Evolutionary conservation across 106 monocot genomes (phyloP), one percentile per base, ranked within the genome.

Genomic region (Dioscorea dumetorum): DNA sequence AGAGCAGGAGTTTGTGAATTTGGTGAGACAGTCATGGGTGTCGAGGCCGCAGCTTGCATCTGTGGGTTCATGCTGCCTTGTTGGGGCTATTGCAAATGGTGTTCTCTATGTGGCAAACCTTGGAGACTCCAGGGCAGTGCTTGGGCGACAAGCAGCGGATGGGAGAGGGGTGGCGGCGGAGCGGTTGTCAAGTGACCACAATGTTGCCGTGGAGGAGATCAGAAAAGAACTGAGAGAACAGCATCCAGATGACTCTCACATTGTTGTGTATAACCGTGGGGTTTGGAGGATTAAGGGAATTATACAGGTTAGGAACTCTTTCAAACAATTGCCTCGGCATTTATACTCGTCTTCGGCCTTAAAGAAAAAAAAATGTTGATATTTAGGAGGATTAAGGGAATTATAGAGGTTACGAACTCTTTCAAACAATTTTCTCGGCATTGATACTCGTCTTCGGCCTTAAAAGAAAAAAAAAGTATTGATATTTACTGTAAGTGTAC

Each of bases 201-300:
- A 85, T 68, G 80, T 85, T 5, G 84, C 79, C 4, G 61, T 63
- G 60, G 84, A 85, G 77, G 79, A 85, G 76, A 77, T 85, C 11
- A 68, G 84, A 69, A 80, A 74, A 67, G 84, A 85, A 67, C 73
- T 85, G 11, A 24, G 31, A 9, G 67, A 74, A 23, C 48, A 65
- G 23, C 84, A 85, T 58, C 84, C 84, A 2, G 84, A 85, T 53
- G 84, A 85, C 63, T 67, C 84, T 22, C 80, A 80, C 33, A 80
- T 85, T 41, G 84, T 84, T 2, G 76, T 84, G 15, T 70, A 66
- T 57, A 77, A 62, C 48, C 71, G 70, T 17, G 84, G 84, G 4
- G 80, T 84, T 9, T 84, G 84, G 84, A 63, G 80, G 51, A 79
- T 85, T 53, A 85, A 85, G 62, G 80, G 84, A 56, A 85, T 85